Conservation (phyloP, 345 rosid genomes). For the Bruguiera gymnorhiza region DNA sequence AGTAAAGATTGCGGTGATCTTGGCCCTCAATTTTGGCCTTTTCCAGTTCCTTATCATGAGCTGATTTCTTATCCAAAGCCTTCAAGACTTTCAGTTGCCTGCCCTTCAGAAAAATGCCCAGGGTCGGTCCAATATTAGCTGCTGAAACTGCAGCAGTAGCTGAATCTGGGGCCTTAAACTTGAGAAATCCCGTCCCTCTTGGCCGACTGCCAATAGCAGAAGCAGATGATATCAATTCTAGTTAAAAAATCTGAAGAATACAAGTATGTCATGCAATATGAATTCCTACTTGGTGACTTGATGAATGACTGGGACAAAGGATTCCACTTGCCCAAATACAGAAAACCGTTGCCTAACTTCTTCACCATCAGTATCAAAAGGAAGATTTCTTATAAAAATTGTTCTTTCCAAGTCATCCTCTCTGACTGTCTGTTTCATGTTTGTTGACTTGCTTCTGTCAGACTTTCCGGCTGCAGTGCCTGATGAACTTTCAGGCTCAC, state of each 20-base stretch:
- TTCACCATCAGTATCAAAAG: slow-evolving; percentile 62
- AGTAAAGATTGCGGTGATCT: slow-evolving; percentile 79
- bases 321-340: slow-evolving; percentile 69
- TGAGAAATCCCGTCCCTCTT: slow-evolving; percentile 84
- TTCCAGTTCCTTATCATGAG: slow-evolving; percentile 62
- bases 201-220: slow-evolving; percentile 66
- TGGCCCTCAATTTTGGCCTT: slow-evolving; percentile 63
- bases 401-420: slow-evolving; percentile 71
- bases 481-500: slow-evolving; percentile 27
- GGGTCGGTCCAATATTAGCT: slow-evolving; percentile 53
- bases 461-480: slow-evolving; percentile 38
- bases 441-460: slow-evolving; percentile 33
- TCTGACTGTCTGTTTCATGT: slow-evolving; percentile 31
- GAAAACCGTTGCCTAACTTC: slow-evolving; percentile 79
- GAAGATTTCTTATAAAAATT: slow-evolving; percentile 76
- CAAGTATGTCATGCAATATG: slow-evolving; percentile 6
- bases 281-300: slow-evolving; percentile 70
- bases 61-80: slow-evolving; percentile 83
- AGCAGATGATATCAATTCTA: slow-evolving; percentile 3
- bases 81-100: slow-evolving; percentile 68
- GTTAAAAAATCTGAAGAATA: slow-evolving; percentile 1
- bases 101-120: slow-evolving; percentile 74
- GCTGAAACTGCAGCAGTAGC: slow-evolving; percentile 72
- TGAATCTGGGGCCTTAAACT: slow-evolving; percentile 69
- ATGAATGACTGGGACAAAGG: slow-evolving; percentile 75